Evolutionary conservation across 139 green algal species (phyloP), one percentile per base, ranked within the genome.

Genomic region (Monoraphidium neglectum): DNA sequence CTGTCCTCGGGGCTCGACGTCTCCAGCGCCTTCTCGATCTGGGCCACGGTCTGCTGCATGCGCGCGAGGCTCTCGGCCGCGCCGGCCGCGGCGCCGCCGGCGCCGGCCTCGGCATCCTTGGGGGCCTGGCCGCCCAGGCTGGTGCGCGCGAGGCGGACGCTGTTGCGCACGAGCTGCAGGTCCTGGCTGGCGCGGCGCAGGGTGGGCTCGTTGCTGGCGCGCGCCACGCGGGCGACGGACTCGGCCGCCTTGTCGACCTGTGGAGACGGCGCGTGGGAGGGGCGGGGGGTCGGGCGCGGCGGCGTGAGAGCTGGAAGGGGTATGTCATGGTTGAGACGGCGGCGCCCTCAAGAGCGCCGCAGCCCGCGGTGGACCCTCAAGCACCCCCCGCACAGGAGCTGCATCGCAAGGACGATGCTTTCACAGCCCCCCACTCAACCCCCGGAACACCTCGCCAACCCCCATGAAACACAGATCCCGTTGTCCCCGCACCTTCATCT

Each of bases 401-500:
- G n/a, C n/a, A n/a, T n/a, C 43, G 43, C 43, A 8, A 51, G 43
- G 8, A 51, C 8, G 8, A 51, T 12, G 12, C 8, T 12, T 12
- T 12, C 43, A 8, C 43, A 8, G 43, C 43, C 43, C 43, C 43
- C 8, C 43, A 21, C 8, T 8, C 43, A 51, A 51, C 43, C 43
- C 43, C 8, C 43, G 12, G 43, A 51, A 51, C 8, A 51, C 8
- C 61, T 63, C 72, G 8, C 49, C 72, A 43, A 30, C 43, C 43
- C 43, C 43, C 43, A 51, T 21, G 12, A 12, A 51, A 51, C 8
- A 51, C 8, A 51, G 8, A 51, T n/a, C n/a, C n/a, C n/a, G n/a
- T n/a, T n/a, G n/a, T n/a, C n/a, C 43, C 8, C 43, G 12, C 56
- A 91, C 81, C 78, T 89, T 91, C 54, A 83, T 81, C 38, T 86